A percentile compares a stretch with the other conserved stretches of the same genome.
These are phyloP conservation scores for Paramecium tetraurelia DNA, from an alignment of 73 alveolate species.

Conservation along the genomic window DNA sequence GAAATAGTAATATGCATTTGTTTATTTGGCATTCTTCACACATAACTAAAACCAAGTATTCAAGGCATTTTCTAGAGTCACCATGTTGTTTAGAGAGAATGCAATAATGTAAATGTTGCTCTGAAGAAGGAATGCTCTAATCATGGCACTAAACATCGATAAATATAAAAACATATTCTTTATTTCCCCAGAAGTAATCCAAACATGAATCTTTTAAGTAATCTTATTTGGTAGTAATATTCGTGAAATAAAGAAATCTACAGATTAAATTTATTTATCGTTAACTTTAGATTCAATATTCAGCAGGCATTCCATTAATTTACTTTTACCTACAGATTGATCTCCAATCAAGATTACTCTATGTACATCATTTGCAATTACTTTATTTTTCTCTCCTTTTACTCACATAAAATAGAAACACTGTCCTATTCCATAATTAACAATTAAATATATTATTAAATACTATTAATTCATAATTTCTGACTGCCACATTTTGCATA, in stretches of 20 bases:
- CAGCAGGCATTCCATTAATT: conserved; percentile 11
- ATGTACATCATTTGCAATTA: background rate
- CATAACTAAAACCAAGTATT: conserved; percentile 16
- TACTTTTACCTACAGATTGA: conserved; percentile 32
- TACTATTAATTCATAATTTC: background rate
- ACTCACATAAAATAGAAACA: background rate
- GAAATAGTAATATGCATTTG: background rate
- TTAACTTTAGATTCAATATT: conserved; percentile 40
- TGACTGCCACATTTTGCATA: background rate
- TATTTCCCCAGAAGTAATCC: conserved; percentile 54
- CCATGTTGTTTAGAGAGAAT: background rate
- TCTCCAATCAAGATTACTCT: conserved; percentile 49
- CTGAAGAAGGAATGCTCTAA: conserved; percentile 8
- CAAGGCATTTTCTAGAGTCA: conserved; percentile 15
- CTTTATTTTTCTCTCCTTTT: conserved; percentile 10
- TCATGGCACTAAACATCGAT: background rate
- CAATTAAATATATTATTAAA: too few relatives aligned
- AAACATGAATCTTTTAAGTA: conserved; percentile 7
- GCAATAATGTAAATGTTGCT: conserved; percentile 15
- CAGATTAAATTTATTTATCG: conserved; percentile 35
- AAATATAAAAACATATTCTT: background rate
- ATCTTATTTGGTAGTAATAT: background rate
- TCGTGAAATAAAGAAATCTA: conserved; percentile 12
- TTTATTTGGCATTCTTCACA: background rate
- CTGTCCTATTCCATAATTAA: background rate